phyloP scores from a whole-genome alignment of 805 yeast species.

The Brettanomyces nanus region DNA sequence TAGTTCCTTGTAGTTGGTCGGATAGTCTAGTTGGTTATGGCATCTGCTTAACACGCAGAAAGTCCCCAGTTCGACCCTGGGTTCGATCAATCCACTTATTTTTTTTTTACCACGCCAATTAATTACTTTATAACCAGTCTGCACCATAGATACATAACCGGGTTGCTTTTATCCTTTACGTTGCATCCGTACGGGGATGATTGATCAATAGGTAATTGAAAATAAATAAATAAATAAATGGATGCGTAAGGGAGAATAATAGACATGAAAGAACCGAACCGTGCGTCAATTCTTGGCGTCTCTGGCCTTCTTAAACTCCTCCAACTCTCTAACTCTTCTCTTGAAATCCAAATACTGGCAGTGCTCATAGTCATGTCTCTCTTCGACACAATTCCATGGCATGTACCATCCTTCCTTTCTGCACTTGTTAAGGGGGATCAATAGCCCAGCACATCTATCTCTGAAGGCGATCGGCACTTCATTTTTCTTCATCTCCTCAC shows the following conservation, averaged over 20 bases:
- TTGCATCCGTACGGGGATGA: not conserved
- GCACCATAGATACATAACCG: too few species aligned
- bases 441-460: constrained; percentile 69
- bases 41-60: constrained; percentile 99
- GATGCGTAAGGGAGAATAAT: not conserved
- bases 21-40: constrained; percentile 99
- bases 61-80: constrained; percentile 43
- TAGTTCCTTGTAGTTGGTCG: constrained; percentile 48
- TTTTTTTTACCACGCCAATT: too few species aligned
- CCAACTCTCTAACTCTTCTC: constrained; percentile 69
- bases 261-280: not conserved
- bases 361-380: constrained; percentile 76
- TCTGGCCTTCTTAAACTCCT: constrained; percentile 39
- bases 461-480: constrained; percentile 73
- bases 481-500: constrained; percentile 75
- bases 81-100: constrained; percentile 3
- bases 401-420: constrained; percentile 46
- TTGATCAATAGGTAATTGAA: not conserved
- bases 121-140: too few species aligned
- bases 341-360: constrained; percentile 77
- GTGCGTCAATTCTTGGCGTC: constrained; percentile 9
- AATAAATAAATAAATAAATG: not conserved
- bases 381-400: constrained; percentile 71
- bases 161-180: too few species aligned
- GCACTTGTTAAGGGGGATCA: constrained; percentile 56